These are phyloP conservation scores for Phytophthora rubi DNA, from an alignment of 352 stramenopile genomes.

Conservation along the genomic window DNA sequence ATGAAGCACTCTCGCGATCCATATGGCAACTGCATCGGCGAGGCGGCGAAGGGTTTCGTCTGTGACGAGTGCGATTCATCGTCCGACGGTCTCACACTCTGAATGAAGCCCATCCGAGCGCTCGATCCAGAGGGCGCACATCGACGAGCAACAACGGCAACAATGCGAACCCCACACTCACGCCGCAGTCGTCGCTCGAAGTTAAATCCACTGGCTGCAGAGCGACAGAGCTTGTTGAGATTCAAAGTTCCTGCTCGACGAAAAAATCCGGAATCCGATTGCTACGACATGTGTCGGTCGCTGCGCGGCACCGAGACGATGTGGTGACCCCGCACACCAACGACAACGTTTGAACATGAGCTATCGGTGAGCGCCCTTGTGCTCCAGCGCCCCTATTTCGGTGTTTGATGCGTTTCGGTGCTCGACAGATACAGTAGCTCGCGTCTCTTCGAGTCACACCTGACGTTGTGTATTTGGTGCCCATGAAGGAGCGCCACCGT, in stretches of 20 bases:
- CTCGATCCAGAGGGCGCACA: constrained; percentile 18
- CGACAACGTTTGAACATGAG: no score
- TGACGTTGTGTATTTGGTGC: constrained; percentile 11
- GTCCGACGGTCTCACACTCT: not conserved
- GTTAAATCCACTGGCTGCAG: constrained; percentile 13
- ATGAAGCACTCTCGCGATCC: constrained; percentile 20
- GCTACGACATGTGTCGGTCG: no score
- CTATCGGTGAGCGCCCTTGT: no score
- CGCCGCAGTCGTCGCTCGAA: constrained; percentile 5
- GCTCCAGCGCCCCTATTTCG: not conserved
- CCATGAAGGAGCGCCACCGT: constrained; percentile 44
- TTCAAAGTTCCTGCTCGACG: not conserved
- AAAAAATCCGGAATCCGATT: no score
- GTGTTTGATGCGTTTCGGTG: constrained; percentile 10
- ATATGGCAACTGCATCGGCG: constrained; percentile 18
- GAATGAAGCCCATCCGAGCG: constrained; percentile 21
- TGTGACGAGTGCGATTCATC: constrained; percentile 9
- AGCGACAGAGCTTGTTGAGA: not conserved
- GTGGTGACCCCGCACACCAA: no score
- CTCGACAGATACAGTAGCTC: constrained; percentile 4
- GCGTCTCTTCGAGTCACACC: constrained; percentile 22
- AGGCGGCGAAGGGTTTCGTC: constrained; percentile 5
- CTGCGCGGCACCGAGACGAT: no score
- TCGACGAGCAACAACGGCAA: constrained; percentile 1
- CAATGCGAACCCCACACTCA: constrained; percentile 7